These are phyloP conservation scores for Daphne laureola DNA, from an alignment of 441 rosid species.

Conservation along the genomic window DNA sequence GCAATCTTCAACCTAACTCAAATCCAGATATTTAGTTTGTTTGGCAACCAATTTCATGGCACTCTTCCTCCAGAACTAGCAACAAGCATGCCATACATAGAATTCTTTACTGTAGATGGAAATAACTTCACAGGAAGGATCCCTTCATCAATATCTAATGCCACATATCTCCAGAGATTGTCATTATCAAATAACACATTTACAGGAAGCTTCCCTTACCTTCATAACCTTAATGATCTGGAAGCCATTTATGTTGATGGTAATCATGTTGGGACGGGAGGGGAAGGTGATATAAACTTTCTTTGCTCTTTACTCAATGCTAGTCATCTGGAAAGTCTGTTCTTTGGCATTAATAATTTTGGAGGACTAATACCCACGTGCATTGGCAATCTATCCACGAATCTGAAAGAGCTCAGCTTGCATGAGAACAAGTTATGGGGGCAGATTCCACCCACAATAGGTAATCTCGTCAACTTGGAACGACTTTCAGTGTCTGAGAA, in stretches of 20 bases:
- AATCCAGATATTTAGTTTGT: accelerated
- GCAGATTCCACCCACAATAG: not conserved
- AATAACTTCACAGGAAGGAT: not conserved
- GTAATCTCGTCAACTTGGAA: too few species aligned
- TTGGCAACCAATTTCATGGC: not conserved
- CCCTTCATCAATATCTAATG: not conserved
- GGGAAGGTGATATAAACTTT: too few species aligned
- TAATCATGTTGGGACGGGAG: too few species aligned
- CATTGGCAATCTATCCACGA: constrained; percentile 6
- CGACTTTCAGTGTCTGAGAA: not conserved
- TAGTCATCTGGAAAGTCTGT: too few species aligned
- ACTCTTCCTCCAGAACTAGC: constrained; percentile 4
- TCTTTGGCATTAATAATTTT: not conserved
- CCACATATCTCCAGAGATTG: not conserved
- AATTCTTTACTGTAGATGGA: not conserved
- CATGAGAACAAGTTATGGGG: constrained; percentile 4
- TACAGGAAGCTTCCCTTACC: constrained; percentile 6
- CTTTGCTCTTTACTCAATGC: too few species aligned
- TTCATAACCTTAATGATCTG: too few species aligned
- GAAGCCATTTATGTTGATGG: too few species aligned
- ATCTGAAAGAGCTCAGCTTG: constrained; percentile 9
- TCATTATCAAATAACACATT: constrained; percentile 3
- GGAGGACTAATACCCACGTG: constrained; percentile 3
- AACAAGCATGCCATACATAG: not conserved
- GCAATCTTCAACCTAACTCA: not conserved